Base-by-base conservation (phyloP, 2,329 filamentous ascomycete species). In the Fusarium vanettenii region DNA sequence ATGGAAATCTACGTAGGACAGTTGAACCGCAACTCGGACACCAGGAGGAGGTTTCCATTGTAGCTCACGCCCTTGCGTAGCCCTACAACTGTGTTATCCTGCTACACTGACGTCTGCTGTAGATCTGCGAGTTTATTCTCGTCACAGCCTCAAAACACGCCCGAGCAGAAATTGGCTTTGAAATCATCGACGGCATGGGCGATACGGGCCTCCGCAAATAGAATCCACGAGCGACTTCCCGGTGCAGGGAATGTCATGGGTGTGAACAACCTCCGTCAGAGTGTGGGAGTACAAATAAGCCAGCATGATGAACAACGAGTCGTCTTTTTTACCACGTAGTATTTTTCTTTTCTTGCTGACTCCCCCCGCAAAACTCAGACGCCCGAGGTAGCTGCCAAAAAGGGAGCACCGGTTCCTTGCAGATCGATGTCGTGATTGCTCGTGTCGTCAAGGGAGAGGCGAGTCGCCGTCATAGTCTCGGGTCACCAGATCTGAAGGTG, bases 381-480 rank as follows among this genome's bases (percentile, higher is more conserved):
- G 61, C 50, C 55, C 55, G 52, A 68, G 41, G 66, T 50, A 65
- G 29, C 60, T 70, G 39, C 45, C 57, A 68, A 63, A 73, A 31
- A 29, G 48, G 31, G 73, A 64, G 67, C 41, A 75, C 64, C 70
- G 62, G 72, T 75, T 68, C 73, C 72, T 75, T 75, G 73, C 73
- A 75, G 72, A 56, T 45, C 63, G 50, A 74, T 75, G 63, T 65
- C 64, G 69, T 70, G 60, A 75, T 73, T 67, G 43, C 59, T 61
- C 56, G 60, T 75, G 72, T 62, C 72, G 72, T 74, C 72, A 74
- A 67, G 52, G 62, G 41, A 29, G 41, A 31, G 48, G 33, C 41
- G 31, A 57, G 22, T 43, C 25, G 39, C 37, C 63, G 52, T 59
- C 63, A 65, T 65, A 31, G 50, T 29, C 6, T 56, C 25, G 60